Conservation (phyloP, 345 rosid genomes). For the Pseudoturritis turrita region DNA sequence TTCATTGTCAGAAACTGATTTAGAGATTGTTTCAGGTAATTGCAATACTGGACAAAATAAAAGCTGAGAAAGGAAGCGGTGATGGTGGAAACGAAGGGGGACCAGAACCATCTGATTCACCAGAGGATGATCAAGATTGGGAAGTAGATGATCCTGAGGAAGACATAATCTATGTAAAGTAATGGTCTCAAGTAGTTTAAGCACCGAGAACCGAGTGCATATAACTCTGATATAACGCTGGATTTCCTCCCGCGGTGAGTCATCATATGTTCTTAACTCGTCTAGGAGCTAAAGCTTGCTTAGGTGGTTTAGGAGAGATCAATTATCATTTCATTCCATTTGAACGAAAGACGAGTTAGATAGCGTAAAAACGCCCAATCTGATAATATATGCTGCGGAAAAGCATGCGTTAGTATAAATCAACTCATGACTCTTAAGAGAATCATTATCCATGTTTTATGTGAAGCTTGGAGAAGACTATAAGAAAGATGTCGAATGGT, state of each 20-base stretch:
- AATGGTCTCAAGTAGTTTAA: constrained; percentile 19
- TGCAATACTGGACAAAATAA: constrained; percentile 72
- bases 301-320: background rate
- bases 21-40: constrained; percentile 49
- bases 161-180: constrained; percentile 71
- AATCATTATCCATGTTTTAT: background rate
- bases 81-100: constrained; percentile 28
- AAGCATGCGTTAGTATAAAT: background rate
- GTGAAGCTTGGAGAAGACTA: background rate
- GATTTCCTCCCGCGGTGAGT: background rate
- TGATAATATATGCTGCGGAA: background rate
- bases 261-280: background rate
- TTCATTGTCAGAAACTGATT: constrained; percentile 1
- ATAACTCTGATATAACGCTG: background rate
- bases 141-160: constrained; percentile 79
- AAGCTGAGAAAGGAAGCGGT: constrained; percentile 50
- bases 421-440: background rate
- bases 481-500: background rate
- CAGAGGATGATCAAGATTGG: constrained; percentile 47
- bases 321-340: background rate
- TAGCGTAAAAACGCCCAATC: background rate
- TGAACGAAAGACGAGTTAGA: background rate
- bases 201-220: background rate
- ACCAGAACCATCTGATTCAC: constrained; percentile 31
- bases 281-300: background rate